phyloP scores from a whole-genome alignment of 2,329 filamentous ascomycete genomes.

The Pestalotiopsis fici region DNA sequence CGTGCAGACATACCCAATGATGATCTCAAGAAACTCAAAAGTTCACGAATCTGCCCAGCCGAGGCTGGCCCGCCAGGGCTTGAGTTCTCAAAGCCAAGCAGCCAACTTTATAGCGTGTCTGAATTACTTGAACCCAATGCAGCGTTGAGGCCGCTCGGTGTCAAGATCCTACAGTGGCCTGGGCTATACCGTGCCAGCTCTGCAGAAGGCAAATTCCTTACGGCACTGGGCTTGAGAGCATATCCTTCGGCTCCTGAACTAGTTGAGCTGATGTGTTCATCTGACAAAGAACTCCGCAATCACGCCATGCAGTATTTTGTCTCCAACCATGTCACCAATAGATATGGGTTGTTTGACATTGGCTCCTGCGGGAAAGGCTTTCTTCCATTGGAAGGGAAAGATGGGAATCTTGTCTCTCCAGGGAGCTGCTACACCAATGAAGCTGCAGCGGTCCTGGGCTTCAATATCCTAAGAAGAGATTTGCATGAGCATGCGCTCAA shows the following conservation, averaged over 20 bases:
- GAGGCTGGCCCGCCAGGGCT: slow-evolving; percentile 61
- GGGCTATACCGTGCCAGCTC: slow-evolving; percentile 65
- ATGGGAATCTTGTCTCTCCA: slow-evolving; percentile 67
- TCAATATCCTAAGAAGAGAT: slow-evolving; percentile 73
- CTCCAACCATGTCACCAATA: slow-evolving; percentile 74
- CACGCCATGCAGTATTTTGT: slow-evolving; percentile 82
- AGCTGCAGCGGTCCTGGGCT: slow-evolving; percentile 75
- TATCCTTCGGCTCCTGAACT: slow-evolving; percentile 74
- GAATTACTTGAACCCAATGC: slow-evolving; percentile 83
- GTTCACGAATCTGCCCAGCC: slow-evolving; percentile 80
- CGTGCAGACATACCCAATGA: slow-evolving; percentile 81
- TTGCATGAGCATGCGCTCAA: slow-evolving; percentile 78
- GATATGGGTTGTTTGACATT: slow-evolving; percentile 68
- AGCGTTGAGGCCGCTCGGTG: slow-evolving; percentile 64
- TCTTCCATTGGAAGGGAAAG: slow-evolving; percentile 72
- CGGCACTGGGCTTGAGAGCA: slow-evolving; percentile 70
- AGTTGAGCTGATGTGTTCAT: slow-evolving; percentile 73
- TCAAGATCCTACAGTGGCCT: slow-evolving; percentile 84
- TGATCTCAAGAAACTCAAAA: slow-evolving; percentile 77
- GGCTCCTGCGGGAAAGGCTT: slow-evolving; percentile 57
- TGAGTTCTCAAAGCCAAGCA: slow-evolving; percentile 52
- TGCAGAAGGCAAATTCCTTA: slow-evolving; percentile 74
- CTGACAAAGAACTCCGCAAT: slow-evolving; percentile 59
- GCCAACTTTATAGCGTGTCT: slow-evolving; percentile 67
- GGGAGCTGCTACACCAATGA: slow-evolving; percentile 82